Evolutionary conservation across 768 basidiomycete genomes (phyloP).

Genomic region (Auricularia sp.): DNA sequence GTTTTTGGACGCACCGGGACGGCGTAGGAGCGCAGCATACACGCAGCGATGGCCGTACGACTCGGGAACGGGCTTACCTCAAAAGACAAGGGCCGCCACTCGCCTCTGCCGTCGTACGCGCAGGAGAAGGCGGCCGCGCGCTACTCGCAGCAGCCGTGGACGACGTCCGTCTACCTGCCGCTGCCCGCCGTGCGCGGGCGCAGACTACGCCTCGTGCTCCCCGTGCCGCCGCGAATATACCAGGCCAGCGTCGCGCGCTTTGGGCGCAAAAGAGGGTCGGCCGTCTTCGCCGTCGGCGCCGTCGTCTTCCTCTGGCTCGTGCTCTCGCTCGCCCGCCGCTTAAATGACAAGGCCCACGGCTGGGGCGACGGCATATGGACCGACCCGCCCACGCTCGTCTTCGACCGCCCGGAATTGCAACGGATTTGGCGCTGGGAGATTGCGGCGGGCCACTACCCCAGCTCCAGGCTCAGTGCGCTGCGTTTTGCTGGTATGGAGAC

Average conservation of each 20-base stretch:
- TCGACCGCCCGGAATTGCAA: constrained; percentile 66
- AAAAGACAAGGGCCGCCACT: constrained; percentile 28
- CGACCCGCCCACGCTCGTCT: constrained; percentile 65
- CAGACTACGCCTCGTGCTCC: constrained; percentile 45
- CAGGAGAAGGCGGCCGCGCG: constrained; percentile 45
- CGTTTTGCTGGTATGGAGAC: neutral
- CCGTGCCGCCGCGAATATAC: constrained; percentile 53
- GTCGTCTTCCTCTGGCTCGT: constrained; percentile 40
- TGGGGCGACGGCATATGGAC: constrained; percentile 38
- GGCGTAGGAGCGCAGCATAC: neutral
- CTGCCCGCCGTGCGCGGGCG: constrained; percentile 52
- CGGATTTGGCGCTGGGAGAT: constrained; percentile 96
- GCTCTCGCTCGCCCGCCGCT: constrained; percentile 38
- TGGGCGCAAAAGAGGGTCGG: constrained; percentile 47
- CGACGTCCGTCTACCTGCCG: constrained; percentile 46
- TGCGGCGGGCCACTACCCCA: constrained; percentile 88
- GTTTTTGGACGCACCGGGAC: neutral
- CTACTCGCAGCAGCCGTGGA: constrained; percentile 36
- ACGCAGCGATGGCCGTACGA: neutral
- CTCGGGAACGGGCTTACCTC: constrained; percentile 36
- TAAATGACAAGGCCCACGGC: constrained; percentile 17
- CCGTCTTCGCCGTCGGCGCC: constrained; percentile 41
- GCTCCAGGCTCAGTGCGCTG: constrained; percentile 59
- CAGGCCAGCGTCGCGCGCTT: constrained; percentile 46
- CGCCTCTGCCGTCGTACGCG: constrained; percentile 38